Conservation (phyloP, 805 yeast species). For the Starmerella lactis-condensi region DNA sequence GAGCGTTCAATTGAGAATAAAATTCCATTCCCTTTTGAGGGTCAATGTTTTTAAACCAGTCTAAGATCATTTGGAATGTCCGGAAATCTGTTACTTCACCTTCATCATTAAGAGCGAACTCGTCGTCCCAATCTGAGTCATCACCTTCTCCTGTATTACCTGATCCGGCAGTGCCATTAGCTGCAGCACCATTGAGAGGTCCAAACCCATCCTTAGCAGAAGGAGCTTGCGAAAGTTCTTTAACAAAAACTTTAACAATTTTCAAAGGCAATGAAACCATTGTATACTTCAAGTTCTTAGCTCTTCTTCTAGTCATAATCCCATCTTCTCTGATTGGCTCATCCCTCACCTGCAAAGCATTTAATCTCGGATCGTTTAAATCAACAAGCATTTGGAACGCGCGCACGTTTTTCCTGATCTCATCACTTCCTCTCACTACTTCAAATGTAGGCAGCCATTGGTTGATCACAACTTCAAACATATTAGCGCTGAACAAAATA, state of each 20-base stretch:
- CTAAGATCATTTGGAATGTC: conserved; percentile 14
- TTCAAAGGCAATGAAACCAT: conserved; percentile 51
- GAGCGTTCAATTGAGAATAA: conserved; percentile 10
- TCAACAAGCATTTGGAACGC: conserved; percentile 54
- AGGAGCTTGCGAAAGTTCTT: conserved; percentile 49
- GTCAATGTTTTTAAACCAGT: conserved; percentile 18
- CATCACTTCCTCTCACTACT: conserved; percentile 57
- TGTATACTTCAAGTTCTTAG: conserved; percentile 42
- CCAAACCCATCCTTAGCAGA: too few species aligned
- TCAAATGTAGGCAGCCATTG: conserved; percentile 77
- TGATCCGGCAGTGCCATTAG: neutral
- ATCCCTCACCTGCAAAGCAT: conserved; percentile 41
- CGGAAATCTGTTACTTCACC: conserved; percentile 16
- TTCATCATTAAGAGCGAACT: conserved; percentile 15
- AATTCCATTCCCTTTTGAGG: conserved; percentile 9
- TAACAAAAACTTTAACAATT: conserved; percentile 49
- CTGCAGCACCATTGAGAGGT: conserved; percentile 20
- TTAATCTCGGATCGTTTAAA: conserved; percentile 37
- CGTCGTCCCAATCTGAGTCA: conserved; percentile 28
- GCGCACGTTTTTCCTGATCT: conserved; percentile 43
- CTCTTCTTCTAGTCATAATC: conserved; percentile 73
- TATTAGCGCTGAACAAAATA: conserved; percentile 33
- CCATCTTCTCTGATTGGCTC: conserved; percentile 43
- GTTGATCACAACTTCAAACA: conserved; percentile 41
- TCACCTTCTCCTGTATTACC: conserved; percentile 20